A percentile compares a stretch with the other conserved stretches of the same genome.
phyloP scores from a whole-genome alignment of 148 eudicot genomes.

The Spergularia bocconei region DNA sequence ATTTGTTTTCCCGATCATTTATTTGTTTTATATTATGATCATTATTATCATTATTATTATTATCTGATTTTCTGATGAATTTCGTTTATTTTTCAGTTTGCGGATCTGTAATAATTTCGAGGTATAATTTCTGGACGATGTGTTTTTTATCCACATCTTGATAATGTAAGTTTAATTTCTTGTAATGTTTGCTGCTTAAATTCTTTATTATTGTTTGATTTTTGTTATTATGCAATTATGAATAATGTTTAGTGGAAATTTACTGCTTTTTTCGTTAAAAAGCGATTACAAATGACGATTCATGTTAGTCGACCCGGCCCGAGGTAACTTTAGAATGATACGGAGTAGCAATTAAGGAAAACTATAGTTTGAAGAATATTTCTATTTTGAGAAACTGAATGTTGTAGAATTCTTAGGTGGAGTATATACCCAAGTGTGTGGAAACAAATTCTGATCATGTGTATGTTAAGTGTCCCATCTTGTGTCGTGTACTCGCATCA shows the following conservation, averaged over 20 bases:
- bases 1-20: too few species aligned
- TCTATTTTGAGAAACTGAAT: not conserved
- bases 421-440: not conserved
- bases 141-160: slow-evolving; percentile 11
- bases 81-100: not conserved
- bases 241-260: not conserved
- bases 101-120: slow-evolving; percentile 19
- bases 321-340: too few species aligned
- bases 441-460: not conserved
- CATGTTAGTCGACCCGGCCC: too few species aligned
- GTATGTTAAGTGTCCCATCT: not conserved
- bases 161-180: slow-evolving; percentile 24
- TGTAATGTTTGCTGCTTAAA: not conserved
- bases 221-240: not conserved
- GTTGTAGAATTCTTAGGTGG: not conserved
- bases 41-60: too few species aligned
- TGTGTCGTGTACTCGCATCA: not conserved
- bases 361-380: not conserved
- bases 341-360: too few species aligned
- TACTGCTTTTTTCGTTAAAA: too few species aligned
- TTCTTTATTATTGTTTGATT: not conserved
- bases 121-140: slow-evolving; percentile 13
- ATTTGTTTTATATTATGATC: too few species aligned
- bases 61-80: not conserved
- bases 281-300: too few species aligned